These are phyloP conservation scores for Darksidea phi DNA, from an alignment of 495 filamentous ascomycete species.

Conservation along the genomic window DNA sequence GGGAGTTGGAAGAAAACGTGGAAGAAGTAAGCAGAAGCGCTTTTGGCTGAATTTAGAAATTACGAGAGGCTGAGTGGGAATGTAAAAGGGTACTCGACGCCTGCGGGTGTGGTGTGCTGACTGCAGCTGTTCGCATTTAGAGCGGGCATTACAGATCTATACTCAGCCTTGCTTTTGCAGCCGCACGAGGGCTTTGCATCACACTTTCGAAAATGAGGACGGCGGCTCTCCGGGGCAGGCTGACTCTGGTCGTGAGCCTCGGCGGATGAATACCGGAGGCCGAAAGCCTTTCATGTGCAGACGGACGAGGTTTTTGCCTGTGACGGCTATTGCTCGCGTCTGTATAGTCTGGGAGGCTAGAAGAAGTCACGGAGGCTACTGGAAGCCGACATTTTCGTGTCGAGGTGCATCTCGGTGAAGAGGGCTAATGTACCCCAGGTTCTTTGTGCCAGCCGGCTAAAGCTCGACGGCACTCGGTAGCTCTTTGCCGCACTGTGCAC, in stretches of 20 bases:
- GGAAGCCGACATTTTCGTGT: background rate
- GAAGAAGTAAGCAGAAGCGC: conserved; percentile 8
- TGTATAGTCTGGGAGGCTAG: conserved; percentile 8
- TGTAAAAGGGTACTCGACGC: background rate
- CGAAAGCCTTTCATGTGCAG: background rate
- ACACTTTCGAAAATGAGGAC: too few species aligned
- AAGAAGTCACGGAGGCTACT: conserved; percentile 21
- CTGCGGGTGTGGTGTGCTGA: conserved; percentile 21
- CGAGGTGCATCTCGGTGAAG: conserved; percentile 4
- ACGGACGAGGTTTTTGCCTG: background rate
- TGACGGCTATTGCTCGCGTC: background rate
- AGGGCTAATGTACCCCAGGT: conserved; percentile 32
- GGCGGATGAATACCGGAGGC: background rate
- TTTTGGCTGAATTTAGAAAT: conserved; percentile 16
- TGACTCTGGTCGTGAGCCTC: background rate
- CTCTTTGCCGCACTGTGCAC: background rate
- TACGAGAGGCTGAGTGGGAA: conserved; percentile 1
- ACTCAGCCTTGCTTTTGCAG: conserved; percentile 23
- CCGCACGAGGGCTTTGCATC: too few species aligned
- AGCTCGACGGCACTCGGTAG: conserved; percentile 16
- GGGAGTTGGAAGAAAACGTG: conserved; percentile 3
- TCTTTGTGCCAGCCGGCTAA: conserved; percentile 19
- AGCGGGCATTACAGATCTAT: conserved; percentile 2
- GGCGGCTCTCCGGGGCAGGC: too few species aligned
- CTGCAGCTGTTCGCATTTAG: conserved; percentile 12